These are phyloP conservation scores for Phytophthora tentaculata DNA, from an alignment of 352 stramenopile genomes.

Conservation along the genomic window DNA sequence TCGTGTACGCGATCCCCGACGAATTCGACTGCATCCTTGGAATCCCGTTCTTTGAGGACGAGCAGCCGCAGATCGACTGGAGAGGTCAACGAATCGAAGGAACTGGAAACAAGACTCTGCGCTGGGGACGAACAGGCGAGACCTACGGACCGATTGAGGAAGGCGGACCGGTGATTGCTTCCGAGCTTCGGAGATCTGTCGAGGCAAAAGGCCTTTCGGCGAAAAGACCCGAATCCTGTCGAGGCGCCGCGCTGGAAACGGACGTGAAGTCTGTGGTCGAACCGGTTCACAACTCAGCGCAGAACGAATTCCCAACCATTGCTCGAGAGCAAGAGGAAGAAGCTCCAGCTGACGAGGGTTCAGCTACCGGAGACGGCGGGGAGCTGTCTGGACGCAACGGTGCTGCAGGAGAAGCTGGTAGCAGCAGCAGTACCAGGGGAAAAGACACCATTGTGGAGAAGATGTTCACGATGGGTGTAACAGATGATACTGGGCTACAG, in stretches of 20 bases:
- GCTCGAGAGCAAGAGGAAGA: background rate
- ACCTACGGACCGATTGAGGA: background rate
- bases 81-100: constrained; percentile 11
- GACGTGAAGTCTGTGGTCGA: background rate
- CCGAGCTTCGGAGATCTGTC: background rate
- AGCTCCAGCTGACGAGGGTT: background rate
- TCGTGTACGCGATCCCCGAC: background rate
- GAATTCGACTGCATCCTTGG: constrained; percentile 16
- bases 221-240: background rate
- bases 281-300: background rate
- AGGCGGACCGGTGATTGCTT: background rate
- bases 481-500: background rate
- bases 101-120: background rate
- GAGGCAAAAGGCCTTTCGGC: background rate
- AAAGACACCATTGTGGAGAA: background rate
- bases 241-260: background rate
- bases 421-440: background rate
- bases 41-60: constrained; percentile 16
- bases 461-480: background rate
- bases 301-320: background rate
- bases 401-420: background rate
- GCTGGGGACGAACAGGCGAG: background rate
- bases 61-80: constrained; percentile 16
- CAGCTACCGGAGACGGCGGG: background rate
- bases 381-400: background rate